phyloP scores from a whole-genome alignment of 176 grass and related monocot species.

The Oryza glumipatula region DNA sequence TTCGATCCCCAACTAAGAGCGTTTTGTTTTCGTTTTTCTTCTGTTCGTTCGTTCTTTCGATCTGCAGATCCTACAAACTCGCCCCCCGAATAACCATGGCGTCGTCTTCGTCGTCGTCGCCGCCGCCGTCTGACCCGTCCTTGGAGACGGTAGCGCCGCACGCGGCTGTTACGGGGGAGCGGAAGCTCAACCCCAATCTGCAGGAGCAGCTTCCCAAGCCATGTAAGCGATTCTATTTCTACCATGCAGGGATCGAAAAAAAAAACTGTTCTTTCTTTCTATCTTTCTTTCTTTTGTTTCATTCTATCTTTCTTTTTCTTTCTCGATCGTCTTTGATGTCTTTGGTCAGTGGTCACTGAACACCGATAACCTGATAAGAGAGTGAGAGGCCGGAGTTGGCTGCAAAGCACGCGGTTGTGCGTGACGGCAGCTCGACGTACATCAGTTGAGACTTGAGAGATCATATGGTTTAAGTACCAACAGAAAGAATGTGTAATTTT shows the following conservation, averaged over 20 bases:
- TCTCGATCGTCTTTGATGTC: too few relatives aligned
- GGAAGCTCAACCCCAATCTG: constrained; percentile 59
- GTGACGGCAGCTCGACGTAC: neutral
- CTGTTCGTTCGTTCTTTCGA: neutral
- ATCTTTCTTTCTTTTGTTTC: neutral
- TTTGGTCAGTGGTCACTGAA: neutral
- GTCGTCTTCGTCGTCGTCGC: neutral
- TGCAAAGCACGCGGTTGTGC: neutral
- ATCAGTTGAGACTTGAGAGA: neutral
- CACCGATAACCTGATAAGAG: neutral
- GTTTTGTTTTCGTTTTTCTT: neutral
- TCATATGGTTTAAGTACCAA: neutral
- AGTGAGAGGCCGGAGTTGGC: neutral
- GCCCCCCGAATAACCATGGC: constrained; percentile 27
- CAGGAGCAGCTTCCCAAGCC: constrained; percentile 59
- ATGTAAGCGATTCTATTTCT: constrained; percentile 28
- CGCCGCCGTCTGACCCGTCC: constrained; percentile 18
- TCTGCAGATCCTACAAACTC: constrained; percentile 32
- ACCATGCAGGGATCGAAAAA: neutral
- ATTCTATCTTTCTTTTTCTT: too few relatives aligned
- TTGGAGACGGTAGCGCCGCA: constrained; percentile 51
- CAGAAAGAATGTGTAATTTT: too few relatives aligned
- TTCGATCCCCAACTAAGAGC: neutral
- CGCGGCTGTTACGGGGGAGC: constrained; percentile 52
- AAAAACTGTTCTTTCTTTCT: neutral